Evolutionary conservation across 257 asterid species (phyloP).

Genomic region (Eustoma russellianum): DNA sequence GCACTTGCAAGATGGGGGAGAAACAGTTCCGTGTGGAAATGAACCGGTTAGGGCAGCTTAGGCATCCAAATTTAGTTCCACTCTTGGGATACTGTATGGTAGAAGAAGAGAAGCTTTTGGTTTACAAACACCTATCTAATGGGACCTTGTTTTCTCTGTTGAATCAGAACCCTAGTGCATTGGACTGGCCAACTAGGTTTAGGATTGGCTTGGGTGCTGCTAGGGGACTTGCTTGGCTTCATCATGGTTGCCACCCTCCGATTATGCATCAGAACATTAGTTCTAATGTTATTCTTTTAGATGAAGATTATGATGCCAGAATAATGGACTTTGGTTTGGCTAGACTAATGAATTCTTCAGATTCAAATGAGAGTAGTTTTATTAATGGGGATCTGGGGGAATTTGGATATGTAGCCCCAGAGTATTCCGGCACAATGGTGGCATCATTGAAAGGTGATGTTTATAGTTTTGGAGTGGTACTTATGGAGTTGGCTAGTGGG

Average conservation of each 20-base stretch:
- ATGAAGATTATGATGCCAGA: constrained; percentile 90
- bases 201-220: constrained; percentile 78
- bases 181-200: constrained; percentile 86
- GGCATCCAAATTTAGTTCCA: constrained; percentile 95
- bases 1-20: constrained; percentile 58
- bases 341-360: constrained; percentile 42
- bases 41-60: constrained; percentile 77
- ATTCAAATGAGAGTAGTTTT: constrained; percentile 46
- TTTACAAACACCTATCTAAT: constrained; percentile 66
- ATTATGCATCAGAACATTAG: constrained; percentile 73
- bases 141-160: constrained; percentile 64
- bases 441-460: constrained; percentile 72
- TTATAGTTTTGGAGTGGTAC: constrained; percentile 69
- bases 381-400: constrained; percentile 63
- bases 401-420: constrained; percentile 73
- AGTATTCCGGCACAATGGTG: constrained; percentile 60
- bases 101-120: constrained; percentile 87
- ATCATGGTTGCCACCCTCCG: constrained; percentile 87
- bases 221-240: constrained; percentile 94
- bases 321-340: constrained; percentile 86
- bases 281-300: constrained; percentile 65
- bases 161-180: constrained; percentile 25
- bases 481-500: constrained; percentile 37
- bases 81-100: constrained; percentile 83
- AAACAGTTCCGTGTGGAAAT: constrained; percentile 74